Evolutionary conservation across 805 yeast genomes (phyloP).

Genomic region (Starmerella etchellsii): DNA sequence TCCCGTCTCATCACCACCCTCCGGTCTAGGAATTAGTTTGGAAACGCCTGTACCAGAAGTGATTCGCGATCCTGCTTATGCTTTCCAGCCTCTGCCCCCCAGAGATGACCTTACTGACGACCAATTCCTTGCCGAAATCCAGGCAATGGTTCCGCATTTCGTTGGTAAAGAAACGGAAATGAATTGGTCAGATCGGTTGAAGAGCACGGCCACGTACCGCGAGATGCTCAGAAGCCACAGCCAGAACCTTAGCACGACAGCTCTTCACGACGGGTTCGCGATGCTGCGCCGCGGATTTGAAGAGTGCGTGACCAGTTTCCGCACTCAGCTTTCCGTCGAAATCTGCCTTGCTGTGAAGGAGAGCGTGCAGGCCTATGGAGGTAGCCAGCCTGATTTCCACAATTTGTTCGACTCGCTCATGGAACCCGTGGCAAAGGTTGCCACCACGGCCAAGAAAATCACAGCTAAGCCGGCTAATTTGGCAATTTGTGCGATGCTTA

Average conservation of each 20-base stretch:
- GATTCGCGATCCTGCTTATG: constrained; percentile 21
- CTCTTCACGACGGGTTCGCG: constrained; percentile 27
- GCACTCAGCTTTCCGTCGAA: constrained; percentile 70
- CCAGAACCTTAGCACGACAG: constrained; percentile 24
- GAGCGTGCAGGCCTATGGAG: constrained; percentile 21
- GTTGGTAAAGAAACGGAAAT: constrained; percentile 71
- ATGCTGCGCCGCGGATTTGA: constrained; percentile 45
- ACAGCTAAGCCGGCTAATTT: constrained; percentile 39
- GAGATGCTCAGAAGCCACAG: constrained; percentile 42
- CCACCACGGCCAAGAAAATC: constrained; percentile 51
- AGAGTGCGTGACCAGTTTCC: constrained; percentile 55
- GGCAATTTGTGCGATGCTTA: constrained; percentile 37
- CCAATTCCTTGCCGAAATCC: constrained; percentile 25
- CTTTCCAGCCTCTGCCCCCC: constrained; percentile 29
- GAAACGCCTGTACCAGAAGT: no score
- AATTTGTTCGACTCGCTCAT: constrained; percentile 37
- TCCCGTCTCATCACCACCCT: not conserved
- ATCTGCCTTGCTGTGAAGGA: constrained; percentile 73
- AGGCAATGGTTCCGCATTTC: constrained; percentile 31
- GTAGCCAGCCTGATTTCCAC: constrained; percentile 10
- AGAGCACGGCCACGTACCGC: constrained; percentile 43
- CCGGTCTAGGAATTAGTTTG: not conserved
- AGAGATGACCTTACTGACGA: constrained; percentile 26
- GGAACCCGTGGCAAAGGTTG: constrained; percentile 38
- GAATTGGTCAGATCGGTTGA: constrained; percentile 73